A percentile compares a stretch with the other conserved stretches of the same genome.
Evolutionary conservation across 1,139 yeast species (phyloP).

Genomic region (Yamadazyma pseudoaaseri): DNA sequence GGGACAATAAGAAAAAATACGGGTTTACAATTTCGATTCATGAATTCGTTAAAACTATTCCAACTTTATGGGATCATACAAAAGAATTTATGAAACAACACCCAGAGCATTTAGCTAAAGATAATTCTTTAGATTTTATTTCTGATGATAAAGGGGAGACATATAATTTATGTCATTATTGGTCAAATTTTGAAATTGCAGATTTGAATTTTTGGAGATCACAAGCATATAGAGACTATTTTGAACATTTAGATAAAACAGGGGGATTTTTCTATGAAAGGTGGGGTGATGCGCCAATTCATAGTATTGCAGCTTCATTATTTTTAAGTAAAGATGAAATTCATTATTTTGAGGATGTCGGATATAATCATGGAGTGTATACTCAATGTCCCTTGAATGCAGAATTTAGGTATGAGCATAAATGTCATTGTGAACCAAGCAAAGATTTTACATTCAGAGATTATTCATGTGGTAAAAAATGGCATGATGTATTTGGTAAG

Average conservation of each 20-base stretch:
- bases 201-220: conserved; percentile 75
- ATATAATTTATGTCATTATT: conserved; percentile 83
- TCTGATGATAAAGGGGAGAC: conserved; percentile 60
- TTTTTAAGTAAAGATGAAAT: conserved; percentile 63
- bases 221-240: conserved; percentile 64
- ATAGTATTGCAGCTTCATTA: conserved; percentile 77
- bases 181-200: conserved; percentile 92
- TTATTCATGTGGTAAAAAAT: conserved; percentile 53
- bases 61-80: conserved; percentile 58
- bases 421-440: conserved; percentile 51
- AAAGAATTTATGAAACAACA: conserved; percentile 44
- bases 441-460: conserved; percentile 54
- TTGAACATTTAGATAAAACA: conserved; percentile 65
- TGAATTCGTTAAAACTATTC: conserved; percentile 58
- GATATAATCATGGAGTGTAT: conserved; percentile 73
- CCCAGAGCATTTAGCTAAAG: conserved; percentile 45
- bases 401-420: conserved; percentile 40
- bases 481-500: conserved; percentile 43
- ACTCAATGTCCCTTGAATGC: conserved; percentile 55
- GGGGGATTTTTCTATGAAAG: conserved; percentile 94
- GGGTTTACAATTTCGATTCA: conserved; percentile 69
- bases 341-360: conserved; percentile 80
- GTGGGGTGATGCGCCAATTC: conserved; percentile 97
- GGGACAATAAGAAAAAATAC: conserved; percentile 55
- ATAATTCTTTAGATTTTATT: conserved; percentile 52